Evolutionary conservation across 2,329 filamentous ascomycete genomes (phyloP).

Genomic region (Exserohilum turcica): DNA sequence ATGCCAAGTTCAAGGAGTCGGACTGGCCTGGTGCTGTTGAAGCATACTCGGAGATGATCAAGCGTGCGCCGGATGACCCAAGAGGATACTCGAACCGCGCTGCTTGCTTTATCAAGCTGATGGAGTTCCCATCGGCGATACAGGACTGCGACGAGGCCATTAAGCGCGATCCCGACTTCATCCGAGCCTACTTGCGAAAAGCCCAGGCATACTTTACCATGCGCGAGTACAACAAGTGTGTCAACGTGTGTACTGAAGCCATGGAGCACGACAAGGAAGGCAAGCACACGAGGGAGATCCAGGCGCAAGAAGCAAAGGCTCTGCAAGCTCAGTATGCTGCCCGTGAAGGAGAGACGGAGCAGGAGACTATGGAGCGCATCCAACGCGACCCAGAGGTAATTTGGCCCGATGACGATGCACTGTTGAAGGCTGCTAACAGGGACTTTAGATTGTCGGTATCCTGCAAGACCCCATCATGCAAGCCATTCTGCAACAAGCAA

Average conservation of each 20-base stretch:
- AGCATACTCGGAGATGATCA: constrained; percentile 95
- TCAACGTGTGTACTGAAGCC: constrained; percentile 87
- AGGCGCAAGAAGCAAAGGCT: constrained; percentile 92
- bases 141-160: constrained; percentile 92
- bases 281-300: constrained; percentile 88
- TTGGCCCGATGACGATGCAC: constrained; percentile 14
- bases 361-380: constrained; percentile 90
- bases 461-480: constrained; percentile 98
- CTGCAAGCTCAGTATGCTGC: constrained; percentile 86
- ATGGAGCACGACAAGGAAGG: constrained; percentile 75
- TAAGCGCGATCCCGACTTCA: constrained; percentile 88
- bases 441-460: constrained; percentile 75
- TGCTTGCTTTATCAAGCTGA: constrained; percentile 93
- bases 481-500: constrained; percentile 93
- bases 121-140: constrained; percentile 91
- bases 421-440: constrained; percentile 28
- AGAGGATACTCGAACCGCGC: constrained; percentile 97
- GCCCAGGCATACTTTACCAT: constrained; percentile 95
- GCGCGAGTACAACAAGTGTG: constrained; percentile 95
- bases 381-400: constrained; percentile 87
- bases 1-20: constrained; percentile 94
- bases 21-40: constrained; percentile 96
- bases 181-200: constrained; percentile 95
- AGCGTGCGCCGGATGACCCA: constrained; percentile 89
- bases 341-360: constrained; percentile 92